These are phyloP conservation scores for Dalbergia cochinchinensis DNA, from an alignment of 306 rosid genomes.

Conservation along the genomic window DNA sequence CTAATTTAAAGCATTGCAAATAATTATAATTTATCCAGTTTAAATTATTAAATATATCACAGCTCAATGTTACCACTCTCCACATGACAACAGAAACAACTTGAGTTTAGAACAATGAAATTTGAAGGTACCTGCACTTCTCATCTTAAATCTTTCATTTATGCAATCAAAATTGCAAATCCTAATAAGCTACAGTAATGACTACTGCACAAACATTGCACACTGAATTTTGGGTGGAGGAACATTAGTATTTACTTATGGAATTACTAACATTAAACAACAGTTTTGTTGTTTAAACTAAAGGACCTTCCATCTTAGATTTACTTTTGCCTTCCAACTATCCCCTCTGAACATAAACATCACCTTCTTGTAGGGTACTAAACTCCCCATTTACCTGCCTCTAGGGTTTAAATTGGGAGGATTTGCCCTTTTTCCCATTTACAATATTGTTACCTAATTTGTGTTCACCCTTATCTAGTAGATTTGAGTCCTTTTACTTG, in stretches of 20 bases:
- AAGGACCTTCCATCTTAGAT: slow-evolving; percentile 17
- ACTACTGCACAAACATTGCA: background rate
- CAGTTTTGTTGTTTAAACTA: slow-evolving; percentile 20
- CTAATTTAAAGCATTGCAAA: background rate
- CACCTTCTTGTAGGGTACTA: background rate
- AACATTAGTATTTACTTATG: background rate
- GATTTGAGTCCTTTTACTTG: background rate
- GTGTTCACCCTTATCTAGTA: background rate
- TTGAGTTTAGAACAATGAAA: background rate
- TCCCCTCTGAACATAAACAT: slow-evolving; percentile 34
- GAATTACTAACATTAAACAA: slow-evolving; percentile 29
- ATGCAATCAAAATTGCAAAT: background rate
- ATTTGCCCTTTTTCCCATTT: slow-evolving; percentile 6
- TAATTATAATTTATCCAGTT: slow-evolving; percentile 13
- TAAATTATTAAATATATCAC: slow-evolving; percentile 35
- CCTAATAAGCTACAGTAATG: background rate
- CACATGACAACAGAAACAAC: slow-evolving; percentile 15
- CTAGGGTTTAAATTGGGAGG: background rate
- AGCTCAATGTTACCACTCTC: slow-evolving; percentile 23
- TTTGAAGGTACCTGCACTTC: too few species aligned
- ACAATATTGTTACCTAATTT: background rate
- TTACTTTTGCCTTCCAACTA: slow-evolving; percentile 30
- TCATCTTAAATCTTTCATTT: too few species aligned
- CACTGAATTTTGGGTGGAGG: slow-evolving; percentile 8
- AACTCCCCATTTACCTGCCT: background rate